A percentile compares a stretch with the other conserved stretches of the same genome.
Conservation (phyloP, 1,284 basidiomycete species). For the Macrocystidia cucumis region DNA sequence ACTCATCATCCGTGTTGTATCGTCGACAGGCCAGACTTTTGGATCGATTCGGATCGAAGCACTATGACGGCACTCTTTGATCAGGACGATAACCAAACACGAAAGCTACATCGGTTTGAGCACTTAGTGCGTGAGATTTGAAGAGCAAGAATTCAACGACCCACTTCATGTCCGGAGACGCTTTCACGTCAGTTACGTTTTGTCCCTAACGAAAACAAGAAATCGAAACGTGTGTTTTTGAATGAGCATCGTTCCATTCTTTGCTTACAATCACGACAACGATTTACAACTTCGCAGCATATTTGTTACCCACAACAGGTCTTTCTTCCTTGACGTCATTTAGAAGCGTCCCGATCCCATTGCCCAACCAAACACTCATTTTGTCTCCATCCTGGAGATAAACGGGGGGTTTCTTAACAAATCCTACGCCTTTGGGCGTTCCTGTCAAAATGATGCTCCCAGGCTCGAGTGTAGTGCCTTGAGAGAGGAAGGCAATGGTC, state of each 20-base stretch:
- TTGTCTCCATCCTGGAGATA: constrained; percentile 75
- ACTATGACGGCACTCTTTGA: no score
- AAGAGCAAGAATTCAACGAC: no score
- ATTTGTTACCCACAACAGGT: background rate
- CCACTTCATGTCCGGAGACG: no score
- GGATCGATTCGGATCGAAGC: no score
- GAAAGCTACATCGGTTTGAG: no score
- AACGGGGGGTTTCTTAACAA: constrained; percentile 60
- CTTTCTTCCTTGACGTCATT: constrained; percentile 70
- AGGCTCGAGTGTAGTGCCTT: constrained; percentile 79
- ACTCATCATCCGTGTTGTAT: no score
- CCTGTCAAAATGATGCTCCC: constrained; percentile 74
- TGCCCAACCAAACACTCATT: constrained; percentile 56
- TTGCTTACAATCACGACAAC: no score
- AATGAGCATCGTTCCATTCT: background rate
- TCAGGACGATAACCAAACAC: no score
- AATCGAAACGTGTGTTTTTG: background rate
- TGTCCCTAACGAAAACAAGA: background rate
- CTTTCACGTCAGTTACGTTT: no score
- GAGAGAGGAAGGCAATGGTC: constrained; percentile 74
- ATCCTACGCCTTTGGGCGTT: constrained; percentile 62
- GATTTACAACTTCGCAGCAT: constrained; percentile 35
- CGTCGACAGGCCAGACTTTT: no score
- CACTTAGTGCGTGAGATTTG: no score
- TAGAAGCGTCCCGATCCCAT: constrained; percentile 65